Conservation (phyloP, 2,329 filamentous ascomycete species). For the Aspergillus transmontanensis region DNA sequence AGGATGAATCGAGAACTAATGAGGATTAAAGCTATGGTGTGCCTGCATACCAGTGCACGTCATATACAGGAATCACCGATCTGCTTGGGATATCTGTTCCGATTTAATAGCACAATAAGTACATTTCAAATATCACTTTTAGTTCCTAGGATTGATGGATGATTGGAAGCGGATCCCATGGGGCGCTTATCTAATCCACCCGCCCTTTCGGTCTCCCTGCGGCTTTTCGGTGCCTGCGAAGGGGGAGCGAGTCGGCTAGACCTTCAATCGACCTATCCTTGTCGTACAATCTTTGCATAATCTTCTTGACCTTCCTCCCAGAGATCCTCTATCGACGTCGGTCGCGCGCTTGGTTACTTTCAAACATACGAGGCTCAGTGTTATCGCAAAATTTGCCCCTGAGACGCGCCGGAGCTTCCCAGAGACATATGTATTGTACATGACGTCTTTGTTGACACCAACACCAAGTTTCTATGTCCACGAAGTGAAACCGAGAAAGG, state of each 20-base stretch:
- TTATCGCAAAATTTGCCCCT: slow-evolving; percentile 15
- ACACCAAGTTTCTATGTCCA: slow-evolving; percentile 19
- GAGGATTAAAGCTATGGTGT: not conserved
- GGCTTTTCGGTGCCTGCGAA: slow-evolving; percentile 17
- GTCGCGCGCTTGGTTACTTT: slow-evolving; percentile 6
- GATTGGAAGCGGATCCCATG: slow-evolving; percentile 7
- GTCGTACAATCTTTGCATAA: slow-evolving; percentile 7
- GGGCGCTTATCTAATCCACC: slow-evolving; percentile 33
- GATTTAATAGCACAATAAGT: not conserved
- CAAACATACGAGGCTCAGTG: slow-evolving; percentile 4
- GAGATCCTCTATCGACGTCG: not conserved
- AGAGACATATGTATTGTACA: slow-evolving; percentile 34
- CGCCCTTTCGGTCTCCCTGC: slow-evolving; percentile 22
- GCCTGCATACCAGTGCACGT: slow-evolving; percentile 5
- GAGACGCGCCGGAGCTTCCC: slow-evolving; percentile 20
- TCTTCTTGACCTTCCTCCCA: not conserved
- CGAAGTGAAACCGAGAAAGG: slow-evolving; percentile 14
- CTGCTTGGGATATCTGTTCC: not conserved
- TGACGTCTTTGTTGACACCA: slow-evolving; percentile 42
- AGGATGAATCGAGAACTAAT: not conserved
- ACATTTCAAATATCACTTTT: not conserved
- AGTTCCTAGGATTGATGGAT: not conserved
- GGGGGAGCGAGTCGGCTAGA: slow-evolving; percentile 13
- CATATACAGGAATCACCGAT: not conserved
- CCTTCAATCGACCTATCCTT: slow-evolving; percentile 6